Conservation (phyloP, 805 yeast species). For the Myxozyma vanderwaltii region DNA sequence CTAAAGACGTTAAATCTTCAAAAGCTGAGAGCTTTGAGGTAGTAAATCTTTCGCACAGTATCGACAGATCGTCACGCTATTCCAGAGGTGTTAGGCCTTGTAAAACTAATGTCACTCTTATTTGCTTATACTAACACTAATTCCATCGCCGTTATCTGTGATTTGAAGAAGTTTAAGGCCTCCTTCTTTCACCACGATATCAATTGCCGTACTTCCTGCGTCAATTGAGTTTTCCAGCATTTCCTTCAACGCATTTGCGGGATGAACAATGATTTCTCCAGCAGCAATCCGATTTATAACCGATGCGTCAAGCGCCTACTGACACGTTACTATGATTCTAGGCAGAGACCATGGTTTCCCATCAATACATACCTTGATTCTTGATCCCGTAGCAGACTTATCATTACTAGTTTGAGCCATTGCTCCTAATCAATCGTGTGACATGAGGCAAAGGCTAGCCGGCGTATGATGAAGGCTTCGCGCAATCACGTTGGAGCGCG, state of each 20-base stretch:
- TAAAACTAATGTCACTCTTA: not conserved
- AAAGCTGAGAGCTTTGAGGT: slow-evolving; percentile 78
- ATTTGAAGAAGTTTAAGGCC: slow-evolving; percentile 85
- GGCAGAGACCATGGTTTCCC: not conserved
- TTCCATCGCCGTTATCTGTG: slow-evolving; percentile 88
- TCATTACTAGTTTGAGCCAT: too few species aligned
- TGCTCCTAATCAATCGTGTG: too few species aligned
- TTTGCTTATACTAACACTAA: slow-evolving; percentile 41
- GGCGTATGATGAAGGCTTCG: too few species aligned
- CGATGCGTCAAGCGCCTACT: slow-evolving; percentile 56
- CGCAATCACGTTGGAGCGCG: too few species aligned
- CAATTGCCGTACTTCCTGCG: slow-evolving; percentile 74
- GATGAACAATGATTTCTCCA: slow-evolving; percentile 92
- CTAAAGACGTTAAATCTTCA: slow-evolving; percentile 70
- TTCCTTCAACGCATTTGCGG: slow-evolving; percentile 92
- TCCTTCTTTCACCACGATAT: slow-evolving; percentile 84
- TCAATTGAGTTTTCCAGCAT: slow-evolving; percentile 90
- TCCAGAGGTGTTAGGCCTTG: not conserved
- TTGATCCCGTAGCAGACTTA: too few species aligned
- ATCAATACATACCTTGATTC: not conserved
- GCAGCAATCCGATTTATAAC: slow-evolving; percentile 95
- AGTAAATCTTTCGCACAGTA: slow-evolving; percentile 89
- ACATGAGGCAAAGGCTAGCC: too few species aligned
- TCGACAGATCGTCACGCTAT: slow-evolving; percentile 63
- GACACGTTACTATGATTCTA: not conserved